These are phyloP conservation scores for Candida piceae DNA, from an alignment of 805 yeast genomes.

Conservation along the genomic window DNA sequence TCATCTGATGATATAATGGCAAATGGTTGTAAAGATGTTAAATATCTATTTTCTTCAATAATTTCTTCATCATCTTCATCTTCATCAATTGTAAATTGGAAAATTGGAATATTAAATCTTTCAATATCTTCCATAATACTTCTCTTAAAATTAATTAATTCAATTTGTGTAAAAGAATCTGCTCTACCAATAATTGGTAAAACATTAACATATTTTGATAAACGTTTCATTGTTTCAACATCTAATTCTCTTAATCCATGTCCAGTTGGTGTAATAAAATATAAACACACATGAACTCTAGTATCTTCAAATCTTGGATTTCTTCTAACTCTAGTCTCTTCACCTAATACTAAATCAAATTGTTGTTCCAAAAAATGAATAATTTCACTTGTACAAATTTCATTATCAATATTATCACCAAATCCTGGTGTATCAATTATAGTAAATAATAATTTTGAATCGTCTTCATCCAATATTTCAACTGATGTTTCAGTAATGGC, in stretches of 20 bases:
- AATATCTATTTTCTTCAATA: constrained; percentile 59
- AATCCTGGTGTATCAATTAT: constrained; percentile 59
- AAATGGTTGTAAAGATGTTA: constrained; percentile 68
- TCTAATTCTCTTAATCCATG: constrained; percentile 76
- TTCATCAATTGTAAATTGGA: constrained; percentile 67
- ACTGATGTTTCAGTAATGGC: constrained; percentile 64
- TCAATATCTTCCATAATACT: constrained; percentile 60
- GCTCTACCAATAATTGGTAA: constrained; percentile 68
- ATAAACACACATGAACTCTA: constrained; percentile 67
- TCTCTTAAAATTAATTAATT: constrained; percentile 54
- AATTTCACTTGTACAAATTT: constrained; percentile 61
- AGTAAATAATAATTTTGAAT: constrained; percentile 46
- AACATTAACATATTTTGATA: constrained; percentile 69
- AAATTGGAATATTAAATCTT: constrained; percentile 65
- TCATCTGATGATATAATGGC: constrained; percentile 65
- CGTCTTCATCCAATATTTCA: constrained; percentile 59
- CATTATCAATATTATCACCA: constrained; percentile 57
- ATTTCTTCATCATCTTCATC: constrained; percentile 69
- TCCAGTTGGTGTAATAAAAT: constrained; percentile 70
- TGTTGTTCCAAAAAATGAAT: constrained; percentile 67
- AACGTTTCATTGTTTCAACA: constrained; percentile 61
- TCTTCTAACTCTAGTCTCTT: constrained; percentile 82
- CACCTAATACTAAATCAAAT: constrained; percentile 73
- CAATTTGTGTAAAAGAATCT: constrained; percentile 62
- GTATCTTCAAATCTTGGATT: constrained; percentile 79